Percentiles rank a stretch among this genome's conserved stretches.
These are phyloP conservation scores for Bacidia gigantensis DNA, from an alignment of 495 filamentous ascomycete genomes.

Conservation along the genomic window DNA sequence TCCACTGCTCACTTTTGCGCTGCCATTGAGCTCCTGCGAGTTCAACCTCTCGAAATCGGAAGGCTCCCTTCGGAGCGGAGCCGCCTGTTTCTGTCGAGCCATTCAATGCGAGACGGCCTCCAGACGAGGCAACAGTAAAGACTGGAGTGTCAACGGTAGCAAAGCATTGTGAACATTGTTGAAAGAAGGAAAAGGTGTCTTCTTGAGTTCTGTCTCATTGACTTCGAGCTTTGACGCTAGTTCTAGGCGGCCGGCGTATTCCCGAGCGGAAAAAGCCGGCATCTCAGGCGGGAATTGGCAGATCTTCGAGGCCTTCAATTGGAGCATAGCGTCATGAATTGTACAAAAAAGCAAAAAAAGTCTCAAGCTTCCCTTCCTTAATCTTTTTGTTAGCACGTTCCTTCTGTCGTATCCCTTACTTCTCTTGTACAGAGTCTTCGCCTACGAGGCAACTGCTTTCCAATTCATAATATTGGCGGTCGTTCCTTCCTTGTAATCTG, in stretches of 20 bases:
- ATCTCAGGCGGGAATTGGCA: no score
- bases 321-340: background rate
- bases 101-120: slow-evolving; percentile 26
- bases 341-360: slow-evolving; percentile 1
- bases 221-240: no score
- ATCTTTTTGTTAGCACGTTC: background rate
- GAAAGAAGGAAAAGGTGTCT: no score
- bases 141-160: no score
- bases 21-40: slow-evolving; percentile 14
- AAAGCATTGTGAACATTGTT: no score
- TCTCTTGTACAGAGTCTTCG: background rate
- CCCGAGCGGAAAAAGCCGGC: background rate
- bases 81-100: slow-evolving; percentile 59
- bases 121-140: background rate
- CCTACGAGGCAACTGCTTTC: background rate
- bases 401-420: background rate
- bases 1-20: slow-evolving; percentile 26
- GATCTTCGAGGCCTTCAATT: background rate
- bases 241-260: no score
- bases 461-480: background rate
- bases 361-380: slow-evolving; percentile 1
- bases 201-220: no score
- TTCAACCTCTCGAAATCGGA: slow-evolving; percentile 43
- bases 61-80: slow-evolving; percentile 48
- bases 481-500: background rate